phyloP scores from a whole-genome alignment of 352 stramenopile genomes.

The Pythium insidiosum region DNA sequence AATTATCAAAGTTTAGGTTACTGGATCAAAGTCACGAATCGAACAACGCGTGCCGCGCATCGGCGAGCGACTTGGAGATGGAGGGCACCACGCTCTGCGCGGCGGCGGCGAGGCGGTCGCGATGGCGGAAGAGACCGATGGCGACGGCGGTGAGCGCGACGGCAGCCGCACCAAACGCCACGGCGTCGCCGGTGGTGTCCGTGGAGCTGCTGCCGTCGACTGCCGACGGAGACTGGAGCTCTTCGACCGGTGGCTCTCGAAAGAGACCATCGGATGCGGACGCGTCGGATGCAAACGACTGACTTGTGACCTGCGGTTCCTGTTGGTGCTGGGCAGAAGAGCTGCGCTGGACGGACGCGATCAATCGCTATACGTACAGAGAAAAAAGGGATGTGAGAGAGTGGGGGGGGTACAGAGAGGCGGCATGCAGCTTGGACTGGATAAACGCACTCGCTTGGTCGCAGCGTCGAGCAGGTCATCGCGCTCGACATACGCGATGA shows the following conservation, averaged over 20 bases:
- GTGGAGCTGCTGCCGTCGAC: not conserved
- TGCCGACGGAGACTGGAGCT: not conserved
- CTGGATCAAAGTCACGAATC: too few relatives aligned
- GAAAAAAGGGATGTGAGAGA: not conserved
- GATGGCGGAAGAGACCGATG: slow-evolving; percentile 36
- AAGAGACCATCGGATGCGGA: too few relatives aligned
- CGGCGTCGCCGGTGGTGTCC: slow-evolving; percentile 1
- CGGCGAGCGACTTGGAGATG: slow-evolving; percentile 48
- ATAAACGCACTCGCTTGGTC: slow-evolving; percentile 34
- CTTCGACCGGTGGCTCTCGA: not conserved
- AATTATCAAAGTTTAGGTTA: not conserved
- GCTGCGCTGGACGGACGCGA: too few relatives aligned
- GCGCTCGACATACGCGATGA: slow-evolving; percentile 20
- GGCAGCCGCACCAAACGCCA: slow-evolving; percentile 32
- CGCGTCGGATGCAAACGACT: too few relatives aligned
- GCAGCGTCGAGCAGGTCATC: slow-evolving; percentile 34
- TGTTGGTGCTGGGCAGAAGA: too few relatives aligned
- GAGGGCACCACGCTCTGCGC: slow-evolving; percentile 24
- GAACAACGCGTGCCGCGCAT: slow-evolving; percentile 62
- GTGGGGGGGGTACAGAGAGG: not conserved
- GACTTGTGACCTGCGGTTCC: too few relatives aligned
- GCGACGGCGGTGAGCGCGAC: slow-evolving; percentile 36
- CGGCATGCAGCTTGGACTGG: not conserved
- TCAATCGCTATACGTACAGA: too few relatives aligned
- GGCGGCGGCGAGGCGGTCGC: slow-evolving; percentile 36